Conservation (phyloP, 2,329 filamentous ascomycete species). For the Penicillium brasilianum region DNA sequence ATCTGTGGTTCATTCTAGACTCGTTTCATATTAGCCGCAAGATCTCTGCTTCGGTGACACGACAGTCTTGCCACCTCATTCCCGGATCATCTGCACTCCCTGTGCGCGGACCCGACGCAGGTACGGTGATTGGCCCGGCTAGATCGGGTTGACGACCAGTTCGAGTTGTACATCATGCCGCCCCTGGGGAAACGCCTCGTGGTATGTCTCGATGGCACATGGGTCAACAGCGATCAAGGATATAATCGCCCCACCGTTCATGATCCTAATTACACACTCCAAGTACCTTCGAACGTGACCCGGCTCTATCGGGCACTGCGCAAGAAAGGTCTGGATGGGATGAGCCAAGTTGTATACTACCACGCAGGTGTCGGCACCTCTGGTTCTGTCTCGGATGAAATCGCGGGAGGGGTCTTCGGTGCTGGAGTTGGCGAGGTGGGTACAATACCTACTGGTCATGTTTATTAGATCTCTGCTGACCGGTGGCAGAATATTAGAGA, state of each 20-base stretch:
- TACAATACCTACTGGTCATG: neutral
- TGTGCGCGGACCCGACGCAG: neutral
- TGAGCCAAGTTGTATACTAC: slow-evolving; percentile 25
- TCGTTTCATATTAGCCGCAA: neutral
- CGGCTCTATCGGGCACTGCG: slow-evolving; percentile 22
- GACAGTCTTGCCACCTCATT: neutral
- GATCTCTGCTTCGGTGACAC: neutral
- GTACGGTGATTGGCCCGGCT: neutral
- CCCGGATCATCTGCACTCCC: neutral
- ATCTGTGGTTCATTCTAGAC: neutral
- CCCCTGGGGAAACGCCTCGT: slow-evolving; percentile 23
- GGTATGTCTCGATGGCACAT: slow-evolving; percentile 27
- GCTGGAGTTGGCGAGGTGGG: slow-evolving; percentile 25
- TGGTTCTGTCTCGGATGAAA: slow-evolving; percentile 20
- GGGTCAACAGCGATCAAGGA: slow-evolving; percentile 29
- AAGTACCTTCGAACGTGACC: slow-evolving; percentile 26
- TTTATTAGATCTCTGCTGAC: neutral
- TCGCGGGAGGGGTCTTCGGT: slow-evolving; percentile 26
- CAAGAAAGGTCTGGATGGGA: slow-evolving; percentile 22
- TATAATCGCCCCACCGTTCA: slow-evolving; percentile 20
- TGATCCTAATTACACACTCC: slow-evolving; percentile 24
- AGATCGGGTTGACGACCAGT: neutral
- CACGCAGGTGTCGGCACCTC: slow-evolving; percentile 25
- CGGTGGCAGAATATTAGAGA: slow-evolving; percentile 23
- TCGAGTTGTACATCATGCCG: slow-evolving; percentile 16